Conservation (phyloP, 768 basidiomycete genomes). For the Suillus spraguei region DNA sequence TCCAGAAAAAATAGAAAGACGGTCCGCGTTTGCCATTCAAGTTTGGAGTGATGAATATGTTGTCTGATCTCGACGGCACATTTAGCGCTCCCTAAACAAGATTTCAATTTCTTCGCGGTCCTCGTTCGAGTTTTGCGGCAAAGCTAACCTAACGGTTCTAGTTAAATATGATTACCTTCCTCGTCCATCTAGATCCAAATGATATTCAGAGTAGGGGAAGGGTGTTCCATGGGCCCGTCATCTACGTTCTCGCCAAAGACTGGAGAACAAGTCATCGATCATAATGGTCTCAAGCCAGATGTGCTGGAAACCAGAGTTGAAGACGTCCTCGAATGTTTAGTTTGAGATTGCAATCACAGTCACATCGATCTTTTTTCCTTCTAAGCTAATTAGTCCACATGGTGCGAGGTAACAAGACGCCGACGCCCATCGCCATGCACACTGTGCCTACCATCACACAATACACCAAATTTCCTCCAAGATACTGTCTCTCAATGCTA, state of each 20-base stretch:
- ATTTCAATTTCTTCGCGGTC: not conserved
- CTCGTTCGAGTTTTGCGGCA: not conserved
- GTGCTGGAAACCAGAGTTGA: no score
- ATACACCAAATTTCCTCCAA: conserved; percentile 63
- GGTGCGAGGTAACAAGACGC: not conserved
- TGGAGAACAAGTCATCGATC: no score
- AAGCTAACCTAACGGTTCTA: not conserved
- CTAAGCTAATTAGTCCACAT: not conserved
- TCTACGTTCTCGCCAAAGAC: no score
- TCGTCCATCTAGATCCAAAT: not conserved
- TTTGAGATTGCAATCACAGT: no score
- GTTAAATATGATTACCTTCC: not conserved
- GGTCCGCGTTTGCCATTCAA: not conserved
- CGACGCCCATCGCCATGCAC: conserved; percentile 19
- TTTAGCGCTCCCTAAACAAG: not conserved
- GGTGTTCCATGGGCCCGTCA: not conserved
- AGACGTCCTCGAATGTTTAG: no score
- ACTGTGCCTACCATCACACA: conserved; percentile 34
- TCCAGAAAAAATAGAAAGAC: not conserved
- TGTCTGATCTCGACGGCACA: not conserved
- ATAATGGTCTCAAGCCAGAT: no score
- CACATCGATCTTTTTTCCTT: not conserved
- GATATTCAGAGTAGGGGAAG: not conserved
- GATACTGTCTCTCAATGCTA: conserved; percentile 31
- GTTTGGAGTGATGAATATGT: not conserved